phyloP scores from a whole-genome alignment of 2,329 filamentous ascomycete genomes.

The Paecilomyces fulvus region DNA sequence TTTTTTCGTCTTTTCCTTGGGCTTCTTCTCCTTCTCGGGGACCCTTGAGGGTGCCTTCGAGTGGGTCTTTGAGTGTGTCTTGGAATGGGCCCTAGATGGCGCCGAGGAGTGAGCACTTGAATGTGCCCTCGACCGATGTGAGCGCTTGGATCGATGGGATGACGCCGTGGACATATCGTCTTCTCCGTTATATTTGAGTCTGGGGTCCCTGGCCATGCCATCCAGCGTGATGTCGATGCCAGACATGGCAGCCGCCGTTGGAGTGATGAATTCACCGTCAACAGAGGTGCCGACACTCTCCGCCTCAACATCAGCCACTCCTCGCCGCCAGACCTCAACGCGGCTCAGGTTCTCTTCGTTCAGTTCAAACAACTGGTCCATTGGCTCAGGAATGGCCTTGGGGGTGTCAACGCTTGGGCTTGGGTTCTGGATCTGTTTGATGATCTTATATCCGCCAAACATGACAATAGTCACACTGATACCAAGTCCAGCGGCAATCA shows the following conservation, averaged over 20 bases:
- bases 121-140: conserved; percentile 8
- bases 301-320: conserved; percentile 51
- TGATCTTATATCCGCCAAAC: conserved; percentile 94
- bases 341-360: conserved; percentile 43
- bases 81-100: conserved; percentile 11
- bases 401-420: background rate
- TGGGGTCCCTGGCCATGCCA: conserved; percentile 20
- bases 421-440: conserved; percentile 64
- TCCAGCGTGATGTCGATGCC: conserved; percentile 31
- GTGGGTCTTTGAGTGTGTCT: conserved; percentile 8
- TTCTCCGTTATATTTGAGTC: conserved; percentile 28
- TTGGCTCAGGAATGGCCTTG: background rate
- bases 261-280: conserved; percentile 59
- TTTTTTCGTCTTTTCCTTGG: conserved; percentile 30
- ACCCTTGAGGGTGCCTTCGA: conserved; percentile 12
- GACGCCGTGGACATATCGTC: conserved; percentile 21
- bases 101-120: conserved; percentile 9
- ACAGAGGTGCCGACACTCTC: conserved; percentile 51
- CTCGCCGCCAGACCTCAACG: conserved; percentile 56
- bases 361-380: conserved; percentile 50
- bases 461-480: conserved; percentile 93
- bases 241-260: conserved; percentile 44
- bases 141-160: conserved; percentile 27
- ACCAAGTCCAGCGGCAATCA: conserved; percentile 82
- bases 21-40: conserved; percentile 17